phyloP scores from a whole-genome alignment of 1,139 yeast species.

The Yamadazyma dendronema region DNA sequence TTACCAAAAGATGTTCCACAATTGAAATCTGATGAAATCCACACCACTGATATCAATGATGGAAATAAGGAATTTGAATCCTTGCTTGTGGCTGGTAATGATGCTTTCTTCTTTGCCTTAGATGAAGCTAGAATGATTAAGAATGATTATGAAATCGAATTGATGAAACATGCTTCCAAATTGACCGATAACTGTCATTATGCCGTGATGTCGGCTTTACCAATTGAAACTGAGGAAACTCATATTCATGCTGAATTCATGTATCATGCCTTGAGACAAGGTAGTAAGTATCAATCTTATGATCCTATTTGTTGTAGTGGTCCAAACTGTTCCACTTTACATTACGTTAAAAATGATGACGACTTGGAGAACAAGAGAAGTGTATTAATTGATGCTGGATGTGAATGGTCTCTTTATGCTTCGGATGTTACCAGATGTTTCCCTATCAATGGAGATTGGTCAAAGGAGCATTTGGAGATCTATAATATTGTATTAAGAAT shows the following conservation, averaged over 20 bases:
- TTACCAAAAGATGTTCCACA: slow-evolving; percentile 7
- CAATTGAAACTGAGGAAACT: slow-evolving; percentile 83
- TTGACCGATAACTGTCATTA: slow-evolving; percentile 86
- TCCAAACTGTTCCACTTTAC: slow-evolving; percentile 85
- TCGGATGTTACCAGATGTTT: slow-evolving; percentile 93
- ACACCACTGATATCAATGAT: slow-evolving; percentile 46
- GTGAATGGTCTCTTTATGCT: slow-evolving; percentile 93
- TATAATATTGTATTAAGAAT: slow-evolving; percentile 80
- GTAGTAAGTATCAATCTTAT: slow-evolving; percentile 83
- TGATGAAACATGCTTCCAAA: slow-evolving; percentile 75
- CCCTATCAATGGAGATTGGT: slow-evolving; percentile 90
- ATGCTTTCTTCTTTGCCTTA: slow-evolving; percentile 64
- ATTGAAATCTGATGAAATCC: slow-evolving; percentile 8
- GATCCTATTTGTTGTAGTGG: slow-evolving; percentile 98
- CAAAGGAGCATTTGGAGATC: slow-evolving; percentile 78
- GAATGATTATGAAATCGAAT: slow-evolving; percentile 74
- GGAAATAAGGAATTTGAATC: slow-evolving; percentile 29
- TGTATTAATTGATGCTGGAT: slow-evolving; percentile 91
- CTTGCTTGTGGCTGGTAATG: slow-evolving; percentile 38
- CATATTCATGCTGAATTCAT: slow-evolving; percentile 95
- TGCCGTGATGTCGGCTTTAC: slow-evolving; percentile 90
- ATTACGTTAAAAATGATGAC: slow-evolving; percentile 84
- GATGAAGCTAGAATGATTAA: slow-evolving; percentile 86
- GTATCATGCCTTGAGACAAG: slow-evolving; percentile 92
- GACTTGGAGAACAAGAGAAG: slow-evolving; percentile 52